These are phyloP conservation scores for Melanomma pulvis-pyrius DNA, from an alignment of 495 filamentous ascomycete genomes.

Conservation along the genomic window DNA sequence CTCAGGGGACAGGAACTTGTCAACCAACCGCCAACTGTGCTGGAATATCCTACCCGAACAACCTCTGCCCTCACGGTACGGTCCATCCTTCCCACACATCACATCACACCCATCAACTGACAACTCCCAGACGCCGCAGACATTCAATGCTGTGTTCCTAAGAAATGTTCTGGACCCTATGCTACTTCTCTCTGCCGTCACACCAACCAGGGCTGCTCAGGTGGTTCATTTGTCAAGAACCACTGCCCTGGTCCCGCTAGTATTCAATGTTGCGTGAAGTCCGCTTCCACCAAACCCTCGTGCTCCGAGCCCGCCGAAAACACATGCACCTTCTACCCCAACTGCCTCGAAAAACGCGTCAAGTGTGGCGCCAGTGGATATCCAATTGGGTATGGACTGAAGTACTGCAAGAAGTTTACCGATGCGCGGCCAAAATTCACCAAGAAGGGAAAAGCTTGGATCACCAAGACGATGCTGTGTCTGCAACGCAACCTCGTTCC, in stretches of 20 bases:
- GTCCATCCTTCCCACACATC: not conserved
- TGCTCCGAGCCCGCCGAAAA: constrained; percentile 31
- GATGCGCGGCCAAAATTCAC: constrained; percentile 10
- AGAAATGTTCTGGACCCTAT: constrained; percentile 18
- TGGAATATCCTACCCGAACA: constrained; percentile 15
- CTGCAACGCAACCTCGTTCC: constrained; percentile 32
- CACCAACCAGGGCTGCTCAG: constrained; percentile 11
- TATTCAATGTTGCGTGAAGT: constrained; percentile 21
- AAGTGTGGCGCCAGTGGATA: constrained; percentile 33
- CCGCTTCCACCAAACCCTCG: not conserved
- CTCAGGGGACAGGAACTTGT: constrained; percentile 12
- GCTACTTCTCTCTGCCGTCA: constrained; percentile 10
- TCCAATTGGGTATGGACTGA: constrained; percentile 33
- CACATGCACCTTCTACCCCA: constrained; percentile 36
- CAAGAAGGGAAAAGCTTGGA: constrained; percentile 31
- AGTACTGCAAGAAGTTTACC: constrained; percentile 37
- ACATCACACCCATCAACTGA: not conserved
- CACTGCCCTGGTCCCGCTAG: constrained; percentile 12
- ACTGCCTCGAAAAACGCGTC: constrained; percentile 32
- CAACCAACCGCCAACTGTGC: constrained; percentile 10
- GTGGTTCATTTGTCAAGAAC: constrained; percentile 9
- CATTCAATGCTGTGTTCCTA: constrained; percentile 17
- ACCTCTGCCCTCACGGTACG: constrained; percentile 8
- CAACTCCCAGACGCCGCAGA: constrained; percentile 7
- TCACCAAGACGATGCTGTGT: constrained; percentile 38